phyloP scores from a whole-genome alignment of 306 rosid genomes.

The Canavalia ensiformis region DNA sequence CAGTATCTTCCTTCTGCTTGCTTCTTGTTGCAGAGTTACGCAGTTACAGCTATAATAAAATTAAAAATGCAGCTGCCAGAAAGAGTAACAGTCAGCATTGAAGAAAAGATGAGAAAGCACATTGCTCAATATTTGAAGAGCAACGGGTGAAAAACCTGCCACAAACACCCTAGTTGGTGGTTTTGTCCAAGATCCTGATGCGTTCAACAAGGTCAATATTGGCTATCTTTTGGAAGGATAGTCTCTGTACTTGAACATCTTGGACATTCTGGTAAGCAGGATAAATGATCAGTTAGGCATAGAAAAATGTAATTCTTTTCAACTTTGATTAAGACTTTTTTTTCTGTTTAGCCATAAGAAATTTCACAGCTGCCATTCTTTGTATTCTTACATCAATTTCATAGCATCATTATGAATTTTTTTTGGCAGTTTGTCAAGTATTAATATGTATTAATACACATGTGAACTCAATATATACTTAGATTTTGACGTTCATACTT shows the following conservation, averaged over 20 bases:
- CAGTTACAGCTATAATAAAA: constrained; percentile 34
- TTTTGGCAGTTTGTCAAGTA: constrained; percentile 34
- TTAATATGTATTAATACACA: constrained; percentile 4
- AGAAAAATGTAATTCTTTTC: constrained; percentile 50
- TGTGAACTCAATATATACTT: constrained; percentile 33
- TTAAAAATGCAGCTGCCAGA: constrained; percentile 39
- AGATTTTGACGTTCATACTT: constrained; percentile 28
- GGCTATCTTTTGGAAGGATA: constrained; percentile 20
- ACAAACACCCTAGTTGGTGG: constrained; percentile 23
- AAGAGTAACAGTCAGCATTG: constrained; percentile 38
- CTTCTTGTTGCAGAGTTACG: constrained; percentile 15
- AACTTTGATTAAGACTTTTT: constrained; percentile 34
- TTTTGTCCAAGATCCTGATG: not conserved
- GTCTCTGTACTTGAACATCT: constrained; percentile 22
- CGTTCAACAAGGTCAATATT: not conserved
- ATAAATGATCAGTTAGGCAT: constrained; percentile 48
- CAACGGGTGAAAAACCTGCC: constrained; percentile 43
- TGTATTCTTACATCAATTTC: constrained; percentile 40
- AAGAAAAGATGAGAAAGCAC: constrained; percentile 45
- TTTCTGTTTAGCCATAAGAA: constrained; percentile 46
- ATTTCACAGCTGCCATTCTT: constrained; percentile 49
- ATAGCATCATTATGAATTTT: constrained; percentile 28
- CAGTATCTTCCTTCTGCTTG: constrained; percentile 42
- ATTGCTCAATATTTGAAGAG: constrained; percentile 51
- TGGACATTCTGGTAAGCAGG: constrained; percentile 40